Base-by-base conservation (phyloP, 768 basidiomycete genomes). In the Lactifluus subvellereus region DNA sequence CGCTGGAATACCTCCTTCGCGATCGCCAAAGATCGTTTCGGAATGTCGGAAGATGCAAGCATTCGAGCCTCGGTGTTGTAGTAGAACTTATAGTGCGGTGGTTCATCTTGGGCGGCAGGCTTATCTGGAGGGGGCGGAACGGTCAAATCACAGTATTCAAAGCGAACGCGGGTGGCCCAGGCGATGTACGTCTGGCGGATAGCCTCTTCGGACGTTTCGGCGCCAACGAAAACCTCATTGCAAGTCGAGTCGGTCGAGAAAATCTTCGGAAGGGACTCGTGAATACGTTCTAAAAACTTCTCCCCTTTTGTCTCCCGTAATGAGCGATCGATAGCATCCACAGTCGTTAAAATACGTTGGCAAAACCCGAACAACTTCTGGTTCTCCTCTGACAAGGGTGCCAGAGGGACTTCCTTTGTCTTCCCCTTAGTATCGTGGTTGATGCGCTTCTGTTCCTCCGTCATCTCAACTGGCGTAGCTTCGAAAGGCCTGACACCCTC, bases 141-240 rank as follows among this genome's bases (percentile, higher is more conserved):
- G 1, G 85, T 81, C 66, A 97, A 79, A 74, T 97, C 93, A 71
- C 92, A 94, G 71, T 97, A 96, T 73, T 95, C 91, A 75, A 97
- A 98, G 56, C 94, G 80, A 30, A 83, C 82, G 66, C 81, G 78
- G 10, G 79, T 89, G 5, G 91, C 92, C 94, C 95, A 98, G 45
- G 88, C 83, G 59, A 89, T 70, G 72, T 98, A 97, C 8, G 81
- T 79, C 71, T 85, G 86, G 67, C 78, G 78, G 1, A 84, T 78
- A 33, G 80, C 82, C 71, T 88, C 90, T 48, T 91, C 87, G 2
- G 87, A 85, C 8, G 78, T 72, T 40, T 83, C 84, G 2, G 79
- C 76, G 18, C 70, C 64, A 62, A 85, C 79, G 55, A 84, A 75
- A 40, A 76, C 69, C 56, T 74, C 73, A 20, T 77, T 59, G 9